Evolutionary conservation across 2,329 filamentous ascomycete species (phyloP), one percentile per base, ranked within the genome.

Genomic region (Cytospora piceae): DNA sequence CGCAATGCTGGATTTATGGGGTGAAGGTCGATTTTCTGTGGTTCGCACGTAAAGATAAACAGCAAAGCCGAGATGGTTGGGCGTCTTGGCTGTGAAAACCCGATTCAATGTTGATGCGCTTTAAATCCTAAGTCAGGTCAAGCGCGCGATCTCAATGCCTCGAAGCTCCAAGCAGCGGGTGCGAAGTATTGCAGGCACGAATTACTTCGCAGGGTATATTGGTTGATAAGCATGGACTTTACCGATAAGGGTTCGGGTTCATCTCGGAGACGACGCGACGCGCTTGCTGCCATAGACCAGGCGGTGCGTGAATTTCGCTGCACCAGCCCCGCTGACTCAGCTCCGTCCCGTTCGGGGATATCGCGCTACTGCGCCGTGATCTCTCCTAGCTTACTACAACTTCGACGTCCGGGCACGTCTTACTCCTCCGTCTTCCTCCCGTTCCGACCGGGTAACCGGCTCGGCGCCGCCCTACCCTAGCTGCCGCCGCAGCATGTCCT

Each of bases 211-310:
- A n/a, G 6, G 42, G 17, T 49, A 49, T n/a, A 20, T 49, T 49
- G 46, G 4, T n/a, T 24, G 46, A 49, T 49, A 49, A 49, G 46
- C 46, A n/a, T 20, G n/a, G 4, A n/a, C 46, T 49, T 11, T n/a
- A 49, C 22, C 46, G 46, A 49, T 49, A 24, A 49, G 46, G 46
- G 46, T 49, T 49, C n/a, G 46, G 46, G 46, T 49, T 49, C n/a
- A 3, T 24, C 11, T 24, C 4, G n/a, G 4, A 22, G 46, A 14
- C 7, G n/a, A 22, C n/a, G n/a, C 46, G n/a, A 49, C 46, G 46
- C 46, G 46, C 46, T 24, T 49, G 46, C 8, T n/a, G n/a, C 42
- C 32, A 29, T 29, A 5, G 5, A 29, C 27, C n/a, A n/a, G n/a
- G n/a, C n/a, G n/a, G n/a, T n/a, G n/a, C n/a, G n/a, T n/a, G n/a